Base-by-base conservation (phyloP, 352 stramenopile species). In the Pythium dissimile region DNA sequence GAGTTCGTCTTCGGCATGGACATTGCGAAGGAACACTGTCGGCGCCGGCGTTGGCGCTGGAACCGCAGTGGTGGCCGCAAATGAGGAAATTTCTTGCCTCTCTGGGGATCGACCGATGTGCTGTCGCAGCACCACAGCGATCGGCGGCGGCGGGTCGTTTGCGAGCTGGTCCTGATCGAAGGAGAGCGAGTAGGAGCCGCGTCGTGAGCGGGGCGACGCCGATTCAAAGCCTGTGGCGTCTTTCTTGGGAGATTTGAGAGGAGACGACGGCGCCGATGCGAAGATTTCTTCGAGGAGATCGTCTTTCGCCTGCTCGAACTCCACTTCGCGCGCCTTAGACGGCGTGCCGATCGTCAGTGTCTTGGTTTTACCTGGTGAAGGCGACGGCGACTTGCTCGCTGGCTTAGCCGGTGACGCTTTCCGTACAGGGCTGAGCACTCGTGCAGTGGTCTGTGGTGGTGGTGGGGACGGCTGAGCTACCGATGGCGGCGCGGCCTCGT, bases 271-370 rank as follows among this genome's bases (percentile, higher is more conserved):
- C 6, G 61, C 42, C 1, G 54, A 60, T 2, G 75, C 61, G 13
- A 87, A 45, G 13, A 89, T 67, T 41, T 89, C 76, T 44, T 89
- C 76, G 5, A 89, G 62, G 3, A 89, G 42, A 58, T 75, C 82
- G 59, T 84, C 76, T 52, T 89, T 89, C 9, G 76, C 78, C 55
- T 84, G 79, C 51, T 89, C 79, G 35, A 87, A 89, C 31, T 86
- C 76, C 12, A 59, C 68, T 39, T 87, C 76, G 5, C 73, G 75
- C 38, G 81, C 80, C 39, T 70, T 79, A 9, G 64, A 67, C 2
- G 70, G 53, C 5, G 70, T 69, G 2, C 61, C 61, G 23, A 64
- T 9, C 20, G 44, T 56, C 5, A 80, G 34, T 13, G 71, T 77
- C 48, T 83, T 71, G 6, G 75, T 62, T 57, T 77, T 69, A 13